phyloP scores from a whole-genome alignment of 768 basidiomycete species.

The Udeniomyces megalosporus region DNA sequence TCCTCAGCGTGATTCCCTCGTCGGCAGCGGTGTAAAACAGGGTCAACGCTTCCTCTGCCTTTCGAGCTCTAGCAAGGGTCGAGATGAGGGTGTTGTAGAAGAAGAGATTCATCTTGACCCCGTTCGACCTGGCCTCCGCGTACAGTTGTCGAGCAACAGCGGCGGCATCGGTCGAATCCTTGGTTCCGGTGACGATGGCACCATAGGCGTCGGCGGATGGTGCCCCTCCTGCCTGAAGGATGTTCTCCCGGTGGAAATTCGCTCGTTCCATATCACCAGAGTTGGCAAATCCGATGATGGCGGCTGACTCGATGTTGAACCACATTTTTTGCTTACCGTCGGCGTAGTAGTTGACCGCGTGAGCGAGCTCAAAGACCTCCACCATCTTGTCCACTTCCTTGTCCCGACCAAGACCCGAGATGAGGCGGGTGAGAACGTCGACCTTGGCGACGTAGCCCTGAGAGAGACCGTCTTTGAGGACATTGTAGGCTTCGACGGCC shows the following conservation, averaged over 20 bases:
- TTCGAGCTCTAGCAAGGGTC: conserved; percentile 83
- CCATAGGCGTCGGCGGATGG: conserved; percentile 86
- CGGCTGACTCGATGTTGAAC: conserved; percentile 67
- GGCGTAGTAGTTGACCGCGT: conserved; percentile 37
- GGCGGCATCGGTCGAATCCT: conserved; percentile 92
- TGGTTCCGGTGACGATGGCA: conserved; percentile 66
- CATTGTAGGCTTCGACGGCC: neutral
- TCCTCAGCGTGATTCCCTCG: conserved; percentile 45
- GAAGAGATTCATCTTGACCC: conserved; percentile 63
- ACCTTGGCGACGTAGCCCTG: conserved; percentile 39
- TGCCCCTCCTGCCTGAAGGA: conserved; percentile 57
- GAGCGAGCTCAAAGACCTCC: conserved; percentile 51
- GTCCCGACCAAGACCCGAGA: conserved; percentile 50
- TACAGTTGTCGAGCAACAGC: conserved; percentile 71
- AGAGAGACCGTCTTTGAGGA: conserved; percentile 2
- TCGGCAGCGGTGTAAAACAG: conserved; percentile 75
- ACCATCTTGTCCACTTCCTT: conserved; percentile 46
- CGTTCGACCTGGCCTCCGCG: conserved; percentile 52
- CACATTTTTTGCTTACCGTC: conserved; percentile 34
- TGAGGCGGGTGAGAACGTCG: conserved; percentile 43
- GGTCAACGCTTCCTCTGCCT: conserved; percentile 73
- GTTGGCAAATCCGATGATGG: conserved; percentile 75
- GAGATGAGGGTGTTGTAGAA: conserved; percentile 96
- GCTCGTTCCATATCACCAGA: conserved; percentile 63
- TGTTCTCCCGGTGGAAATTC: conserved; percentile 58